Percentiles rank a stretch among this genome's conserved stretches.
These are phyloP conservation scores for Solanum corneliomulleri DNA, from an alignment of 257 asterid genomes.

Conservation along the genomic window DNA sequence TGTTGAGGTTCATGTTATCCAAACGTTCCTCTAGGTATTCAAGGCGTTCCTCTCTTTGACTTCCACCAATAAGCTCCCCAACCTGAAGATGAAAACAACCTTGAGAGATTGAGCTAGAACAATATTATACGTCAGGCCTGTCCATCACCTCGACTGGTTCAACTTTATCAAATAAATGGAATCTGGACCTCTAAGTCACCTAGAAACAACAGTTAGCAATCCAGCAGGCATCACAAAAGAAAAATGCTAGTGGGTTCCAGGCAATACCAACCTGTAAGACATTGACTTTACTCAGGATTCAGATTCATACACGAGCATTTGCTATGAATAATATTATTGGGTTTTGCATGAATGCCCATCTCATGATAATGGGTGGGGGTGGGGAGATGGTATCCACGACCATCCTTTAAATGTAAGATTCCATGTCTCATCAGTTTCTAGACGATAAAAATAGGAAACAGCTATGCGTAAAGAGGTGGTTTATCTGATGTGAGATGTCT, in stretches of 20 bases:
- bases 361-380: not conserved
- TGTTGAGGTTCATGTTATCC: constrained; percentile 78
- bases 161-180: not conserved
- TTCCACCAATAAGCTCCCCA: constrained; percentile 98
- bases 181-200: not conserved
- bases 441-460: not conserved
- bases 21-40: constrained; percentile 67
- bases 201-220: not conserved
- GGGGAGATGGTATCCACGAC: not conserved
- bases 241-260: not conserved
- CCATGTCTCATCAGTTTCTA: not conserved
- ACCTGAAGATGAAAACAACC: constrained; percentile 32
- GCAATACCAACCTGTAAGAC: not conserved
- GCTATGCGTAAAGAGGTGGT: not conserved
- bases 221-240: not conserved
- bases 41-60: constrained; percentile 98
- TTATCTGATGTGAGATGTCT: not conserved
- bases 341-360: not conserved
- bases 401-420: not conserved
- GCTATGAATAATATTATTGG: not conserved
- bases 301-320: not conserved
- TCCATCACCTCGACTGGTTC: not conserved
- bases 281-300: not conserved
- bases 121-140: not conserved
- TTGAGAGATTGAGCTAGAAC: not conserved